A percentile compares a stretch with the other conserved stretches of the same genome.
Conservation (phyloP, 306 rosid genomes). For the Vicia villosa region DNA sequence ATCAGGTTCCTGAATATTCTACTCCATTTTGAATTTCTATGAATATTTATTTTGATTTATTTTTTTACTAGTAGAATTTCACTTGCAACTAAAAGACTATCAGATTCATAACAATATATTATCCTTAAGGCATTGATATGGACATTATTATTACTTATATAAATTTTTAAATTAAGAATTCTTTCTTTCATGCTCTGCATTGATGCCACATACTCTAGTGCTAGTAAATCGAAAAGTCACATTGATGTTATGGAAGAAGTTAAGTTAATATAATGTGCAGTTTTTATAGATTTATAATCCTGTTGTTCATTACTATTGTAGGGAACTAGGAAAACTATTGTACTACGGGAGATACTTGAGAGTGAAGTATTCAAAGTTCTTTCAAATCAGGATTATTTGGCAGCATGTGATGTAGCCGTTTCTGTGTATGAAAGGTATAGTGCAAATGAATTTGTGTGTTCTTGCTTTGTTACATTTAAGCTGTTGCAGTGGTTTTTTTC, state of each 20-base stretch:
- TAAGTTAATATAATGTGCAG: background rate
- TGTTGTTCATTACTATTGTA: slow-evolving; percentile 38
- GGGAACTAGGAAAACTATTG: slow-evolving; percentile 77
- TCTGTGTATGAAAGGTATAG: slow-evolving; percentile 84
- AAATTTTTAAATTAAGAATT: slow-evolving; percentile 13
- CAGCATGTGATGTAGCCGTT: slow-evolving; percentile 86
- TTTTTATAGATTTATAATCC: slow-evolving; percentile 41
- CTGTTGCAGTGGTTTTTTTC: slow-evolving; percentile 26
- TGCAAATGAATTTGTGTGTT: slow-evolving; percentile 10
- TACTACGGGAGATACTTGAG: slow-evolving; percentile 92
- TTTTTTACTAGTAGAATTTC: too few species aligned
- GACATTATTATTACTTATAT: slow-evolving; percentile 26
- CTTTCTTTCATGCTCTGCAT: slow-evolving; percentile 22
- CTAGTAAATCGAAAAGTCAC: slow-evolving; percentile 14
- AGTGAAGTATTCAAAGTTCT: slow-evolving; percentile 52
- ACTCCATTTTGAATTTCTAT: too few species aligned
- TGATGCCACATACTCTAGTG: slow-evolving; percentile 7
- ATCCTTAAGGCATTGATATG: too few species aligned
- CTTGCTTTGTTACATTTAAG: slow-evolving; percentile 22
- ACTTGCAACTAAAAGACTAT: too few species aligned
- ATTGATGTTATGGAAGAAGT: slow-evolving; percentile 29
- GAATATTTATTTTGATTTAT: too few species aligned
- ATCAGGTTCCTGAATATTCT: too few species aligned
- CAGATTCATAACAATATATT: too few species aligned
- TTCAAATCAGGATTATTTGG: slow-evolving; percentile 69